Base-by-base conservation (phyloP, 176 grass and related monocot species). In the Miscanthus lutarioriparius region DNA sequence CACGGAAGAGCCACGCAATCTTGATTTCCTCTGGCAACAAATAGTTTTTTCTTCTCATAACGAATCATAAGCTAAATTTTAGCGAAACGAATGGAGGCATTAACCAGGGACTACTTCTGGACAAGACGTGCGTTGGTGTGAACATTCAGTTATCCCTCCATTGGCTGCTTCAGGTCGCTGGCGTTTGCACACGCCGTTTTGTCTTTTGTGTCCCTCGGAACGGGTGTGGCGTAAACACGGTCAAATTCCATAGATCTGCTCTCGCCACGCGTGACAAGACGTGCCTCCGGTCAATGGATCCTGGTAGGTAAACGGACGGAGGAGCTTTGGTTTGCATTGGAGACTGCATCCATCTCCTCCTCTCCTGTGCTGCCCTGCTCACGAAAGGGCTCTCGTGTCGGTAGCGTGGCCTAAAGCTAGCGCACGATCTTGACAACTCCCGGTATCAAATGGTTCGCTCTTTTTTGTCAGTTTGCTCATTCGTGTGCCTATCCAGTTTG, bases 391-490 rank as follows among this genome's bases (percentile, higher is more conserved):
- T 70, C 63, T 17, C 61, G 71, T 76, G 78, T 82, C 86, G 66
- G 54, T 78, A 88, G 53, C 65, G 37, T 30, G 62, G 37, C 8
- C 9, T 1, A 49, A 79, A 80, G 80, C 41, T 27, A 9, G 22
- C 0, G 16, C 67, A 35, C 40, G 33, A 51, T 72, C 28, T 62
- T 51, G 32, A 49, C 28, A 20, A 27, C 14, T 74, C 69, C 10
- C 10, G 49, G 61, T 20, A 27, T 59, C 76, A 75, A 81, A 81
- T 76, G 22, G 48, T 48, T 48, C 77, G 7, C 64, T 76, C 56
- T 41, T 88, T 88, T 75, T 81, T 81, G 87, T 85, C 87, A 23
- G 7, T 30, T 80, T 77, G 63, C n/a, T 53, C 48, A 17, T 54
- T 20, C 17, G 17, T 54, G 51, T 22, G 51, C 33, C 49, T 33